These are phyloP conservation scores for Elaeagnus macrophylla DNA, from an alignment of 306 rosid genomes.

Conservation along the genomic window DNA sequence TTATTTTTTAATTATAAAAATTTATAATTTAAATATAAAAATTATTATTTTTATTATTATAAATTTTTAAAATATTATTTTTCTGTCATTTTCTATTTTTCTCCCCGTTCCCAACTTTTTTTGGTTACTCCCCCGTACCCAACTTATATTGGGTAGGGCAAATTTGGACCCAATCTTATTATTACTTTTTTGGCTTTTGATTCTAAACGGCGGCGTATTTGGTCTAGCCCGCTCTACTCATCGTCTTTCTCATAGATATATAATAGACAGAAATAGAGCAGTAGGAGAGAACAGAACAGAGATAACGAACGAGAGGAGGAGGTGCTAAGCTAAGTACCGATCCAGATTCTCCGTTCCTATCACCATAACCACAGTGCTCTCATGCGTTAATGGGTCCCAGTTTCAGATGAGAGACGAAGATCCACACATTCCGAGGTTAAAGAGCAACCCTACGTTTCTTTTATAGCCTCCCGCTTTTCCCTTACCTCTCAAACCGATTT, in stretches of 20 bases:
- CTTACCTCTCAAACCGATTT: not conserved
- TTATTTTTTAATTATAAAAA: no score
- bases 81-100: no score
- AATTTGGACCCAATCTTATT: no score
- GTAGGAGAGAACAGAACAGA: not conserved
- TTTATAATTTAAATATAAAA: no score
- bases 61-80: no score
- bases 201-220: no score
- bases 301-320: not conserved
- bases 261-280: no score
- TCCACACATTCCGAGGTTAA: constrained; percentile 22
- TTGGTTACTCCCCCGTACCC: no score
- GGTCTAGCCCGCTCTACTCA: not conserved
- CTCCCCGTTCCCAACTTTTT: no score
- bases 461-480: constrained; percentile 3
- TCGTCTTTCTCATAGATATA: not conserved
- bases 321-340: not conserved
- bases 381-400: constrained; percentile 19
- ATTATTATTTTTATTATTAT: no score
- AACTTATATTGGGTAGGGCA: no score
- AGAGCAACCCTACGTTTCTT: constrained; percentile 24
- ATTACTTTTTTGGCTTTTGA: no score
- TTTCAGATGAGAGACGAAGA: constrained; percentile 8
- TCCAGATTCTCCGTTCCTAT: constrained; percentile 12
- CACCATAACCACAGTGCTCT: not conserved